A percentile compares a stretch with the other conserved stretches of the same genome.
These are phyloP conservation scores for Globisporangium nagaii DNA, from an alignment of 352 stramenopile genomes.

Conservation along the genomic window DNA sequence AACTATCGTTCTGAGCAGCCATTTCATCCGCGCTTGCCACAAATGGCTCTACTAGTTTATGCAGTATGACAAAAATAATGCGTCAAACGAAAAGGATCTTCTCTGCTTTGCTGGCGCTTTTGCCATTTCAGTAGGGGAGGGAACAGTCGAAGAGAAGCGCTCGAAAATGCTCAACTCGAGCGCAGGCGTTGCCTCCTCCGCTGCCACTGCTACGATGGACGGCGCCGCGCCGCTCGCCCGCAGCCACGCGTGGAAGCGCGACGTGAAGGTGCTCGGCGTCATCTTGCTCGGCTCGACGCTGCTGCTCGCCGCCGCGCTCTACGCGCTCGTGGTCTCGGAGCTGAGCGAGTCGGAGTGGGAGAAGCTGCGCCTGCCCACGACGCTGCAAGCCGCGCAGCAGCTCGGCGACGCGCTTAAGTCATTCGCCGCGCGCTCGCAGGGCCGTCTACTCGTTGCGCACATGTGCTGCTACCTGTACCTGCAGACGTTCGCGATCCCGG, in stretches of 20 bases:
- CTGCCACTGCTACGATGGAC: background rate
- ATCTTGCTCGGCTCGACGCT: constrained; percentile 34
- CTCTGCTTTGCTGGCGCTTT: background rate
- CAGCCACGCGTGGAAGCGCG: constrained; percentile 33
- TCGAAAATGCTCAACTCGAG: constrained; percentile 10
- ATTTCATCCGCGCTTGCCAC: too few relatives aligned
- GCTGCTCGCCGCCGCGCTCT: constrained; percentile 31
- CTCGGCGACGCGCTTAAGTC: constrained; percentile 58
- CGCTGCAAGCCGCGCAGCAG: constrained; percentile 50
- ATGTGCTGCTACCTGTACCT: constrained; percentile 72
- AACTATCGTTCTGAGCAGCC: background rate
- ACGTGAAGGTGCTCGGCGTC: constrained; percentile 40
- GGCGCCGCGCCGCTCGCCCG: background rate
- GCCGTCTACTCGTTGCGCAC: constrained; percentile 54
- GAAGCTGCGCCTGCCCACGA: constrained; percentile 50
- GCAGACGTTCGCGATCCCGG: constrained; percentile 77
- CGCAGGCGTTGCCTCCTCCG: background rate
- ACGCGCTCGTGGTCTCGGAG: constrained; percentile 47
- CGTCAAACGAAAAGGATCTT: background rate
- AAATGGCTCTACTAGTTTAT: background rate
- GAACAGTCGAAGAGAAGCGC: background rate
- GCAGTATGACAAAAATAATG: too few relatives aligned
- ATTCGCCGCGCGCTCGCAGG: constrained; percentile 33
- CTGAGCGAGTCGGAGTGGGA: constrained; percentile 52
- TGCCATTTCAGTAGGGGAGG: background rate